phyloP scores from a whole-genome alignment of 108 stramenopile genomes.

The Conticribra guillardii region DNA sequence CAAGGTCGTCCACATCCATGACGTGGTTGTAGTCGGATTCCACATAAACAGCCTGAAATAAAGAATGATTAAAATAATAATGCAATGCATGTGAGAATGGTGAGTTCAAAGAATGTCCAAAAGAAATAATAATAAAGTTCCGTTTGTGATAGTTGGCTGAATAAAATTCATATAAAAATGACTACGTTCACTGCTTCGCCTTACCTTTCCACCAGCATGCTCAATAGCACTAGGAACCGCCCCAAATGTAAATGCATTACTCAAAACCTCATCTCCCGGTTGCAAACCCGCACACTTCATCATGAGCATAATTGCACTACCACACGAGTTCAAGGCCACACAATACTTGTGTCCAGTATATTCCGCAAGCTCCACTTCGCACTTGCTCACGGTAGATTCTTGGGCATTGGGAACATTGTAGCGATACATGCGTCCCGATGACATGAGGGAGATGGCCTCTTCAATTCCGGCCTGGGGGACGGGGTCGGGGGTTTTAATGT shows the following conservation, averaged over 20 bases:
- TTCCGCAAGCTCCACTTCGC: constrained; percentile 78
- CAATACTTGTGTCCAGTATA: constrained; percentile 89
- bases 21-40: constrained; percentile 82
- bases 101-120: too few relatives aligned
- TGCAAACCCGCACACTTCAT: constrained; percentile 79
- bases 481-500: constrained; percentile 88
- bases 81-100: too few relatives aligned
- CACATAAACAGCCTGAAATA: constrained; percentile 73
- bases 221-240: constrained; percentile 86
- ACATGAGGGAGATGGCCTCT: constrained; percentile 75
- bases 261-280: constrained; percentile 86
- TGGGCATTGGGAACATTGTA: constrained; percentile 77
- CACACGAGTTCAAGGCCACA: constrained; percentile 86
- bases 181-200: too few relatives aligned
- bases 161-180: too few relatives aligned
- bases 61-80: too few relatives aligned
- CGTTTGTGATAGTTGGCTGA: too few relatives aligned
- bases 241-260: constrained; percentile 91
- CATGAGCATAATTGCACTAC: constrained; percentile 86
- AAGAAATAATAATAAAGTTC: too few relatives aligned
- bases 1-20: constrained; percentile 81
- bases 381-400: constrained; percentile 60
- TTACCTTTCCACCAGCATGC: constrained; percentile 81
- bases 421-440: constrained; percentile 75
- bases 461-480: constrained; percentile 75